Conservation (phyloP, 148 eudicot species). For the Camellia japonica region DNA sequence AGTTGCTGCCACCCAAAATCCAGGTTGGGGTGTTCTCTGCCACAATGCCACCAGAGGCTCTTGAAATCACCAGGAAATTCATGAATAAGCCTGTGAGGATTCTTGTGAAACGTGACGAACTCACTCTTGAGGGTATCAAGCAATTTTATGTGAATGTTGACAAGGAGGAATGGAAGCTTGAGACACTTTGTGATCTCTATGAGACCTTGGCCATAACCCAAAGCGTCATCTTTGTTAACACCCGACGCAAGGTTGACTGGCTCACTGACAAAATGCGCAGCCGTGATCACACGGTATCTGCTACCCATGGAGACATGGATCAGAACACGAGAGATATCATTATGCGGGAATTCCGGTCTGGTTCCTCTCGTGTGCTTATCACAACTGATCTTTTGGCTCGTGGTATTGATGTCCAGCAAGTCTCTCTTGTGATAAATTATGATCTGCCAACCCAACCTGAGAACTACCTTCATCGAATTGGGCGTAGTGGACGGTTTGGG, state of each 20-base stretch:
- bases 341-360: constrained; percentile 76
- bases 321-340: constrained; percentile 70
- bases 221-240: constrained; percentile 71
- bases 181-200: constrained; percentile 72
- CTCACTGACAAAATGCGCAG: constrained; percentile 69
- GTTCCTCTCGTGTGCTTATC: constrained; percentile 72
- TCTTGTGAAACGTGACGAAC: constrained; percentile 79
- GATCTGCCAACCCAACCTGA: constrained; percentile 81
- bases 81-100: constrained; percentile 79
- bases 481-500: constrained; percentile 44
- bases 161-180: constrained; percentile 79
- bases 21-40: constrained; percentile 81
- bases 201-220: constrained; percentile 73
- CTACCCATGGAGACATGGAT: constrained; percentile 85
- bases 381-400: constrained; percentile 77
- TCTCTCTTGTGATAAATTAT: constrained; percentile 68
- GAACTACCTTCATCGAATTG: constrained; percentile 75
- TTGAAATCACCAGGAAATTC: constrained; percentile 71
- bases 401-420: constrained; percentile 88
- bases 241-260: constrained; percentile 81
- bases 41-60: constrained; percentile 82
- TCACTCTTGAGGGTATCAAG: constrained; percentile 80
- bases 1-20: constrained; percentile 63
- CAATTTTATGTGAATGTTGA: constrained; percentile 75
- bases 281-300: constrained; percentile 79